Base-by-base conservation (phyloP, 2,329 filamentous ascomycete genomes). In the Xylariaceae sp. region DNA sequence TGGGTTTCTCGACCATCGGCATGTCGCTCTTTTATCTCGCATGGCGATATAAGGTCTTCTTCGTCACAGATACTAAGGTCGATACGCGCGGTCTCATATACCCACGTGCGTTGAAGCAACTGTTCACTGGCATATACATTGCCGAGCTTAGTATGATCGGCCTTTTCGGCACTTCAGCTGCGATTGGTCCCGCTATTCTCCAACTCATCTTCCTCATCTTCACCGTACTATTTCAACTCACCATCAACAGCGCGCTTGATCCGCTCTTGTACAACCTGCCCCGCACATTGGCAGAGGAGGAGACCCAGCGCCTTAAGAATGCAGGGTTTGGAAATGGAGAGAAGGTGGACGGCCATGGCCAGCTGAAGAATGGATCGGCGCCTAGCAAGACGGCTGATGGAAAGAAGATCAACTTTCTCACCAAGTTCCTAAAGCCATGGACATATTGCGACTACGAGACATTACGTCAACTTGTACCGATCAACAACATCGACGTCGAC, bases 61-160 rank as follows among this genome's bases (percentile, higher is more conserved):
- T 90, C 69, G 90, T 96, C 34, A 87, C 86, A 46, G 89, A 95
- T 66, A 84, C 88, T 9, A 74, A 83, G 53, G 86, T 96, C 63
- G 91, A 97, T 66, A 96, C 89, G 36, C 90, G 95, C 65, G 92
- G 93, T 14, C 81, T 93, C 13, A 86, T 90, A 61, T 97, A 96
- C 66, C 87, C 90, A 1, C 87, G 87, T n/a, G 92, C 89, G 1
- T 76, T 97, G 47, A 87, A 95, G 68, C 92, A 97, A 53, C 82
- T 95, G 44, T 84, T 93, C 28, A 85, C 87, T 1, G 92, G 93
- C 18, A 76, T 95, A 45, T 97, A 97, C 68, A 78, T 97, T 34
- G 83, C 87, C 1, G 85, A 94, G 58, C 73, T 93, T 31, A 94
- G 90, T 69, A 77, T 97, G 66, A 87, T 96, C 59, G 92, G 91